Percentiles rank a stretch among this genome's conserved stretches.
Conservation (phyloP, 2,329 filamentous ascomycete species). For the Fusarium continuum region DNA sequence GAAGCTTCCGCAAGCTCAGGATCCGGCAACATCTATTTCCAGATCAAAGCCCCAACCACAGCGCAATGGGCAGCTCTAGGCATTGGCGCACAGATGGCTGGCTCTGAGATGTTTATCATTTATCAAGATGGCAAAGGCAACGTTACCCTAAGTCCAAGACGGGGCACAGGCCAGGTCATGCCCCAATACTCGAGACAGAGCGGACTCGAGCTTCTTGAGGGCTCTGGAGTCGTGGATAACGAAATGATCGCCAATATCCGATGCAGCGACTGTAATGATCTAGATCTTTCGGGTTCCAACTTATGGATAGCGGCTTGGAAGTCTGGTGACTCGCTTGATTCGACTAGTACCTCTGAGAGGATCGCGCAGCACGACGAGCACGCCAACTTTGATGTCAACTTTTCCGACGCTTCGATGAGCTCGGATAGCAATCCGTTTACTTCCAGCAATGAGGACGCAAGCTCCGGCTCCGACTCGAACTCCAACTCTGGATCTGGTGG, state of each 20-base stretch:
- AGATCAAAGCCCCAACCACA: conserved; percentile 63
- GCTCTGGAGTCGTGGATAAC: conserved; percentile 63
- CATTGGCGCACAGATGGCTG: conserved; percentile 63
- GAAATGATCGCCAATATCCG: conserved; percentile 69
- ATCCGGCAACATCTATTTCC: conserved; percentile 68
- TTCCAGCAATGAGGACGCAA: conserved; percentile 20
- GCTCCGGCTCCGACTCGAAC: conserved; percentile 1
- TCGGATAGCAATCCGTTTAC: conserved; percentile 64
- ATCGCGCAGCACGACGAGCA: conserved; percentile 60
- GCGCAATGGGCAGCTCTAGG: conserved; percentile 68
- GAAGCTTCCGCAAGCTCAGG: conserved; percentile 56
- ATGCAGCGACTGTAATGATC: conserved; percentile 61
- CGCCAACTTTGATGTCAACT: conserved; percentile 57
- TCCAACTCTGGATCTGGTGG: conserved; percentile 14
- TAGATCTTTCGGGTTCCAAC: conserved; percentile 54
- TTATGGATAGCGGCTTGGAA: conserved; percentile 66
- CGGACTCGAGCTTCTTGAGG: conserved; percentile 63
- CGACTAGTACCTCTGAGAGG: conserved; percentile 49
- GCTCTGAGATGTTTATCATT: conserved; percentile 69
- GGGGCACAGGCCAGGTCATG: conserved; percentile 56
- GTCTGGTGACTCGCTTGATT: conserved; percentile 56
- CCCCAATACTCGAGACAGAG: conserved; percentile 57
- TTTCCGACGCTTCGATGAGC: conserved; percentile 57
- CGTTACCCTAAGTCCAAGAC: conserved; percentile 68
- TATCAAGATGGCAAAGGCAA: conserved; percentile 68